A percentile compares a stretch with the other conserved stretches of the same genome.
Conservation (phyloP, 2,329 filamentous ascomycete genomes). For the Sporothrix phasma region DNA sequence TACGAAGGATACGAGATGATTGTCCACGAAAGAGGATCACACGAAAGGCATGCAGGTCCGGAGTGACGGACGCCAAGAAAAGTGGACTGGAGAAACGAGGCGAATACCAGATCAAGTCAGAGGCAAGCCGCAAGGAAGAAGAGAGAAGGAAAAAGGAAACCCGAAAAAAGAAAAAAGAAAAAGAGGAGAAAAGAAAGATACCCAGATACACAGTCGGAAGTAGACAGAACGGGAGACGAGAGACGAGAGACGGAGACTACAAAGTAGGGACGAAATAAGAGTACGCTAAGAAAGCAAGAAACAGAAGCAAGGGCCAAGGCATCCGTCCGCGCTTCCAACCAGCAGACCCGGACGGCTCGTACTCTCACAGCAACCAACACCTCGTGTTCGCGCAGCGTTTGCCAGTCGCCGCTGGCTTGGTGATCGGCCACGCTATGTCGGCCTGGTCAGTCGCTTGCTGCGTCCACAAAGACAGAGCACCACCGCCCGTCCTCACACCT, state of each 20-base stretch:
- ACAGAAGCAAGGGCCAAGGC: neutral
- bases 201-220: too few relatives aligned
- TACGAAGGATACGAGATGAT: neutral
- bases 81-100: neutral
- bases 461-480: neutral
- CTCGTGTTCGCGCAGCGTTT: slow-evolving; percentile 2
- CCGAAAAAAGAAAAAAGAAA: neutral
- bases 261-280: neutral
- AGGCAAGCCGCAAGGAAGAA: too few relatives aligned
- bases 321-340: too few relatives aligned
- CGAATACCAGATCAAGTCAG: too few relatives aligned
- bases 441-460: too few relatives aligned
- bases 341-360: too few relatives aligned
- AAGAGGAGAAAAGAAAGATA: too few relatives aligned
- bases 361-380: too few relatives aligned
- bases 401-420: neutral
- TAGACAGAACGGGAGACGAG: too few relatives aligned
- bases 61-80: neutral
- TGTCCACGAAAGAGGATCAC: neutral
- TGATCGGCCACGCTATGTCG: neutral
- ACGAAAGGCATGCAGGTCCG: neutral
- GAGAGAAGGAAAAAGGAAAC: too few relatives aligned
- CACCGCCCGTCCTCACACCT: too few relatives aligned
- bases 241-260: too few relatives aligned
- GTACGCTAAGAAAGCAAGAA: neutral